Evolutionary conservation across 1,284 basidiomycete genomes (phyloP).

Genomic region (Mycosarcoma maydis): DNA sequence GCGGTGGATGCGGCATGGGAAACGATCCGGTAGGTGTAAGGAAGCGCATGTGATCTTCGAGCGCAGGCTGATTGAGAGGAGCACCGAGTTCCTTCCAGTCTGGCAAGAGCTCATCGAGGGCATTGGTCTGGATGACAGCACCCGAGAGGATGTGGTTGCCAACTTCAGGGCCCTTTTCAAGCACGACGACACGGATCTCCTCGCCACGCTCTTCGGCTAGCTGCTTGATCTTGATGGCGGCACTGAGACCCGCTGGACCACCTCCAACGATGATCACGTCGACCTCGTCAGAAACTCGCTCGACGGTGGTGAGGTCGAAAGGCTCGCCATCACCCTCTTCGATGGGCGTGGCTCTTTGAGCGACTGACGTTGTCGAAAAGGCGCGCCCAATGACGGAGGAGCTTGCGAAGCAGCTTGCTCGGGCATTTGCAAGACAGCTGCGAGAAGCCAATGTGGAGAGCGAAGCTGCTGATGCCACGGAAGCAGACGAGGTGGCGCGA

Average conservation of each 20-base stretch:
- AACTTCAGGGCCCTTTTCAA: slow-evolving; percentile 94
- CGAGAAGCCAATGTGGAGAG: slow-evolving; percentile 21
- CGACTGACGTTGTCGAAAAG: slow-evolving; percentile 32
- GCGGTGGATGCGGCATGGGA: slow-evolving; percentile 94
- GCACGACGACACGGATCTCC: slow-evolving; percentile 87
- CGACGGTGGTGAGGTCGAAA: slow-evolving; percentile 62
- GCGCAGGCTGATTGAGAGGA: slow-evolving; percentile 80
- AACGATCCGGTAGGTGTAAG: slow-evolving; percentile 79
- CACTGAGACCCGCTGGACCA: slow-evolving; percentile 92
- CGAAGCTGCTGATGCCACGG: slow-evolving; percentile 20
- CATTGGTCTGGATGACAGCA: slow-evolving; percentile 91
- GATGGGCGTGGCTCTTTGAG: slow-evolving; percentile 40
- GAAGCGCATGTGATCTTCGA: slow-evolving; percentile 85
- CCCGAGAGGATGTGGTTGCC: slow-evolving; percentile 96
- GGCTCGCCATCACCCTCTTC: slow-evolving; percentile 58
- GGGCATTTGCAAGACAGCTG: slow-evolving; percentile 10
- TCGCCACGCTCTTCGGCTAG: slow-evolving; percentile 80
- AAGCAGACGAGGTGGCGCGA: slow-evolving; percentile 18
- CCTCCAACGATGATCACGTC: slow-evolving; percentile 97
- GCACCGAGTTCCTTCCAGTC: slow-evolving; percentile 77
- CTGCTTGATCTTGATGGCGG: slow-evolving; percentile 96
- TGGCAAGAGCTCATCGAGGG: slow-evolving; percentile 90
- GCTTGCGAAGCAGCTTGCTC: slow-evolving; percentile 12
- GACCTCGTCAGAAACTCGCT: slow-evolving; percentile 73
- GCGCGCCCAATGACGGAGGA: slow-evolving; percentile 23